Percentiles rank a stretch among this genome's conserved stretches.
Evolutionary conservation across 2,329 filamentous ascomycete species (phyloP).

Genomic region (Claviceps paspali): DNA sequence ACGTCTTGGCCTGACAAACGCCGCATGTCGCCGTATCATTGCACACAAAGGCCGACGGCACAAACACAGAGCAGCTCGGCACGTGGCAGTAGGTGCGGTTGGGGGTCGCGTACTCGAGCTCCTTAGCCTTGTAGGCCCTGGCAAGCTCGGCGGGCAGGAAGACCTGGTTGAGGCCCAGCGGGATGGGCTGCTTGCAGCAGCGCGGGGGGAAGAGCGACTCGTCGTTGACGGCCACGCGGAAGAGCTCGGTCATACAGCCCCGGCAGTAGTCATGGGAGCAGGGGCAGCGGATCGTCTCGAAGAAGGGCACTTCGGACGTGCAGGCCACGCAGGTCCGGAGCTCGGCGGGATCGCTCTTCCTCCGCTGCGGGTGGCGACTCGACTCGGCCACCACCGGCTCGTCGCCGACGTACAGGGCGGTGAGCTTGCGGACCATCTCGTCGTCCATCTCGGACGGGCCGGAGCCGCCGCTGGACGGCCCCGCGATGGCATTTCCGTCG

Average conservation of each 20-base stretch:
- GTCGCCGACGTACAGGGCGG: not conserved
- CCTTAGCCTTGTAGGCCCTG: conserved; percentile 25
- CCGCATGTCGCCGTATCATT: conserved; percentile 24
- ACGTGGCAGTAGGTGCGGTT: conserved; percentile 36
- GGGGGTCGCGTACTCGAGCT: conserved; percentile 30
- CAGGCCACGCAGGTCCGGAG: conserved; percentile 1
- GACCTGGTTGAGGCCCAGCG: conserved; percentile 15
- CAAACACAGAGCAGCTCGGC: conserved; percentile 29
- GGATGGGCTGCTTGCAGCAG: conserved; percentile 32
- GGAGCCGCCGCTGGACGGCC: too few species aligned
- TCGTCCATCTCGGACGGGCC: too few species aligned
- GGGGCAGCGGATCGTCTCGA: not conserved
- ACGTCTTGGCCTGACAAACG: conserved; percentile 29
- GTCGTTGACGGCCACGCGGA: conserved; percentile 27
- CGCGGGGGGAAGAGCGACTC: conserved; percentile 39
- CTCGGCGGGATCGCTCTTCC: too few species aligned
- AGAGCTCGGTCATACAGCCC: conserved; percentile 29
- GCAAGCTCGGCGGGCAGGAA: conserved; percentile 23
- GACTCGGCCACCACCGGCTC: too few species aligned
- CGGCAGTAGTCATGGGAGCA: conserved; percentile 34
- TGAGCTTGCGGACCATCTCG: not conserved
- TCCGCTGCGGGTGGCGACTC: too few species aligned
- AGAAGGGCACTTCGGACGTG: not conserved
- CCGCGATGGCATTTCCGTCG: conserved; percentile 6
- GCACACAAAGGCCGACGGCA: conserved; percentile 19